Evolutionary conservation across 768 basidiomycete genomes (phyloP).

Genomic region (Pulveroboletus ravenelii): DNA sequence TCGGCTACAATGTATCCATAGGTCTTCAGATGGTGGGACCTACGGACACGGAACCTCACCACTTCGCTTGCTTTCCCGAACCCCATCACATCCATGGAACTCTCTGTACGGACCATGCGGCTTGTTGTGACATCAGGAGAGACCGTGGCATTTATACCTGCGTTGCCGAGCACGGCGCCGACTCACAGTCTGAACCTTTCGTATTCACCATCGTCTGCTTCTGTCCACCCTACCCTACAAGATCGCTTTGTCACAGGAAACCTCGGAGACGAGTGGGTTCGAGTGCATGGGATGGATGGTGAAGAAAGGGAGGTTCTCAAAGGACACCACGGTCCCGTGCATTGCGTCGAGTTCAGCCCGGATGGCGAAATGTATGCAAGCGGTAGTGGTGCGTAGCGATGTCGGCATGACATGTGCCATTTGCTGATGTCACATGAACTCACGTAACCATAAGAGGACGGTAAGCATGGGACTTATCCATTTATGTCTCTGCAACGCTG

Average conservation of each 20-base stretch:
- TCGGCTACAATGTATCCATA: conserved; percentile 9
- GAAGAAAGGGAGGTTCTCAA: conserved; percentile 89
- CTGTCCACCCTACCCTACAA: conserved; percentile 84
- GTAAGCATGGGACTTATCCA: conserved; percentile 35
- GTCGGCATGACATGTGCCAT: conserved; percentile 1
- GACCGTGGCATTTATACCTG: conserved; percentile 87
- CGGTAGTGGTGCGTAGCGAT: conserved; percentile 74
- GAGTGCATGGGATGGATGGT: conserved; percentile 87
- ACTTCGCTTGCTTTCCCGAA: conserved; percentile 68
- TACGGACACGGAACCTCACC: conserved; percentile 69
- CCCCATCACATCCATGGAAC: conserved; percentile 92
- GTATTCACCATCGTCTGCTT: conserved; percentile 90
- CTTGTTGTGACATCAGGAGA: conserved; percentile 90
- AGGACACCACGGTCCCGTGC: conserved; percentile 97
- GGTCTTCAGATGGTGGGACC: conserved; percentile 87
- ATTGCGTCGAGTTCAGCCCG: conserved; percentile 89
- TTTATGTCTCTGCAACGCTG: conserved; percentile 1
- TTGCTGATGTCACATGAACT: conserved; percentile 10
- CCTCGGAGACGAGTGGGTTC: conserved; percentile 90
- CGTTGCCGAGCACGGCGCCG: conserved; percentile 54
- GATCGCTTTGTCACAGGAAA: conserved; percentile 93
- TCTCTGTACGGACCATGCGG: conserved; percentile 73
- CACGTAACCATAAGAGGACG: conserved; percentile 54
- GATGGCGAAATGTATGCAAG: conserved; percentile 98
- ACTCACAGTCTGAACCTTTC: conserved; percentile 75